Base-by-base conservation (phyloP, 495 filamentous ascomycete genomes). In the Bathelium albidoporum region DNA sequence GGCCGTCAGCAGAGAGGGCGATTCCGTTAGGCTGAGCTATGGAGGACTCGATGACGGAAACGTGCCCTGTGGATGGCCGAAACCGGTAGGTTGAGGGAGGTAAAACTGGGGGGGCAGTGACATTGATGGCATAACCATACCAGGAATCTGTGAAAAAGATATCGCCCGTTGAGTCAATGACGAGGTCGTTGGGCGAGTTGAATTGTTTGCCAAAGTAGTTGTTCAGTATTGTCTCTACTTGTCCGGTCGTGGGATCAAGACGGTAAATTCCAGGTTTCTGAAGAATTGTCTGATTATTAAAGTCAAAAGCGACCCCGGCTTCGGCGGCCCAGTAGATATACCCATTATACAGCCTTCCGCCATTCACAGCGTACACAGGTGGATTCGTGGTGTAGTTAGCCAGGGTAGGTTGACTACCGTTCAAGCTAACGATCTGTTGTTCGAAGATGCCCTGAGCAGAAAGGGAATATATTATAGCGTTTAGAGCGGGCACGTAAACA, bases 111-210 rank as follows among this genome's bases (percentile, higher is more conserved):
- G 78, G 69, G 43, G 74, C 65, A 73, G 78, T 76, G 31, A 75
- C 68, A 60, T 68, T 77, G 60, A 73, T 78, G 65, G 77, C 80
- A 49, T 69, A 76, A 9, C 74, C 73, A 62, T 78, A 78, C 18
- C 73, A 64, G 5, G 81, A 77, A 65, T 84, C 82, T 1, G 81
- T 83, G 70, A 83, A 84, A 76, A 76, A 84, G 62, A 82, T 74
- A 43, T 80, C 78, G 24, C 75, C 76, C 22, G 71, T 75, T 4
- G 59, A 41, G 59, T 36, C 73, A 66, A 67, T 74, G 62, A 58
- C 20, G 58, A 66, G 62, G 58, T 64, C 71, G 70, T 64, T 68
- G 58, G 65, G 68, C 52, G 62, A 72, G 69, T 61, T 66, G 59
- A 73, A 70, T 32, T 64, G 64, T 31, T 62, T 60, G 45, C 71